phyloP scores from a whole-genome alignment of 73 alveolate species.

The Urostyla sp. region DNA sequence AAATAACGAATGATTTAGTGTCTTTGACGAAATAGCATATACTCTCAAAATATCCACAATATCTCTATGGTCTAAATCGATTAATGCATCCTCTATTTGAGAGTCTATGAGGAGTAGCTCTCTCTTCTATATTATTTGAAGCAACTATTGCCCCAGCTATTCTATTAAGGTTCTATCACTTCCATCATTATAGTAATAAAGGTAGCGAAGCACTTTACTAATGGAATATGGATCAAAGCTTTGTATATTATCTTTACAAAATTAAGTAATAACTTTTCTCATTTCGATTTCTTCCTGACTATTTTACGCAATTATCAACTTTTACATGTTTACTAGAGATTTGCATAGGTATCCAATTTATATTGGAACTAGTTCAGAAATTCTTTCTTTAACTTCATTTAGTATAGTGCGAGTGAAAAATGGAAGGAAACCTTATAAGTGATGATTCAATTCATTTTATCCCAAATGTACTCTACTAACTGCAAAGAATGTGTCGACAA shows the following conservation, averaged over 20 bases:
- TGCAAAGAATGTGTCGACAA: conserved; percentile 54
- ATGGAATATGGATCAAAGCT: conserved; percentile 53
- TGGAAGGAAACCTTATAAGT: background rate
- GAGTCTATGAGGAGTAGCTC: conserved; percentile 1
- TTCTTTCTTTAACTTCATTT: conserved; percentile 12
- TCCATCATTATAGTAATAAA: conserved; percentile 38
- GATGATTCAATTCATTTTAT: background rate
- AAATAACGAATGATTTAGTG: background rate
- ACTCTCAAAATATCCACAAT: conserved; percentile 43
- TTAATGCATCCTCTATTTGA: conserved; percentile 42
- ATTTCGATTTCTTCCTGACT: conserved; percentile 10
- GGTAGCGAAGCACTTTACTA: conserved; percentile 50
- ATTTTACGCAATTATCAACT: conserved; percentile 12
- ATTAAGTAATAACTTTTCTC: conserved; percentile 32
- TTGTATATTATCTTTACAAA: background rate
- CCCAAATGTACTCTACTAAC: conserved; percentile 50
- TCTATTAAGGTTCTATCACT: background rate
- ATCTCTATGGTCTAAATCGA: conserved; percentile 41
- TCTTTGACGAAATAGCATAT: conserved; percentile 18
- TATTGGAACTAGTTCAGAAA: conserved; percentile 10
- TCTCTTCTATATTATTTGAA: conserved; percentile 1
- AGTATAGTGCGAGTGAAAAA: conserved; percentile 1
- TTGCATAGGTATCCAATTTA: conserved; percentile 52
- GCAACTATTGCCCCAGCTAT: conserved; percentile 15
- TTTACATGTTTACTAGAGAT: conserved; percentile 20